Evolutionary conservation across 768 basidiomycete genomes (phyloP), one percentile per base, ranked within the genome.

Genomic region (Rickenella mellea): DNA sequence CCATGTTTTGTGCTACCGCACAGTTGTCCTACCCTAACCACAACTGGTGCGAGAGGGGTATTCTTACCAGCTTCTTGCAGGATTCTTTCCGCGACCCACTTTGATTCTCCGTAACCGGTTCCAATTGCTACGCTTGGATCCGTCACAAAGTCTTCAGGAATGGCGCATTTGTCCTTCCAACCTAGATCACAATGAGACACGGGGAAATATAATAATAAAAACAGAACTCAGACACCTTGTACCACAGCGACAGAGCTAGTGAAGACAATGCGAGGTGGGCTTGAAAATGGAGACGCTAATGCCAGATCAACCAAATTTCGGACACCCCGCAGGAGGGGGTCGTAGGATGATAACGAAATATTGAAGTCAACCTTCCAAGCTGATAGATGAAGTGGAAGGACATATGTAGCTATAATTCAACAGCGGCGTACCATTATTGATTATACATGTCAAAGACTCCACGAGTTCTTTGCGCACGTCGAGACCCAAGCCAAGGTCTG

Each of bases 361-460:
- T 70, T 69, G 48, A 70, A 70, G 37, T 71, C 59, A 4, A 71
- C 51, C 8, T 56, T 47, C 69, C 65, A 69, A 1, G 64, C 68
- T 36, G 33, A 17, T n/a, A n/a, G n/a, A n/a, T n/a, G n/a, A n/a
- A n/a, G n/a, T n/a, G n/a, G n/a, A n/a, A n/a, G n/a, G n/a, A n/a
- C n/a, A n/a, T n/a, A n/a, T n/a, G n/a, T n/a, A n/a, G n/a, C n/a
- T n/a, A n/a, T n/a, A n/a, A n/a, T n/a, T n/a, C n/a, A n/a, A n/a
- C n/a, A n/a, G n/a, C n/a, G n/a, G n/a, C n/a, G n/a, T n/a, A 36
- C 33, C 33, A 22, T 19, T 17, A 36, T 36, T 17, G 15, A 36
- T 8, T 6, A 36, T 22, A 15, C 33, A 11, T 2, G 33, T 36
- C 33, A 36, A 36, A 36, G 33, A 10, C 11, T 22, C 8, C 33